Evolutionary conservation across 1,284 basidiomycete genomes (phyloP), one percentile per base, ranked within the genome.

Genomic region (Schizophyllum amplum): DNA sequence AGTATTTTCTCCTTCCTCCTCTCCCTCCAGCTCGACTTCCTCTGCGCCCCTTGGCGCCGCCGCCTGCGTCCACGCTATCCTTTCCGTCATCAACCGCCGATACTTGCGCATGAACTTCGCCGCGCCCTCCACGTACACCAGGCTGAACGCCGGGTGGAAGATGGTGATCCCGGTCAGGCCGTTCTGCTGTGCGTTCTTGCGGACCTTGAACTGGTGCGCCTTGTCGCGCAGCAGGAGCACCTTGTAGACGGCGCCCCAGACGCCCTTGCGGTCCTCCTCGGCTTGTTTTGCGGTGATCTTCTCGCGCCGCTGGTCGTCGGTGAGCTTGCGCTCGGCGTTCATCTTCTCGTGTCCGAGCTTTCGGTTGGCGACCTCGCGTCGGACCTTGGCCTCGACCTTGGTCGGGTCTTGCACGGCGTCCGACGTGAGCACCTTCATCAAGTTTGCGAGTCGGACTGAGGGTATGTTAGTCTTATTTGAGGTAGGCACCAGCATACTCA

Each of bases 351-450:
- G 97, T 24, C 77, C 80, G 63, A 94, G 86, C 65, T 88, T 88
- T 56, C 97, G 82, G 73, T 90, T 89, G 0, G 92, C 90, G 27
- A 99, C 95, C 70, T 99, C 96, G 52, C 92, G 80, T 47, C 94
- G 79, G 5, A 99, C 95, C 51, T 91, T 85, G 4, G 95, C 95
- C 72, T 99, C 97, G 13, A 99, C 92, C 62, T 95, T 90, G 1
- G 97, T 99, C 1, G 97, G 93, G 69, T 99, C 97, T 76, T 94
- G 91, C 11, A 98, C 88, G 0, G 94, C 95, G 68, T 98, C 95
- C 9, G 92, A 92, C 0, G 96, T 97, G 47, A 99, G 78, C 13
- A 99, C 97, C 68, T 94, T 94, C 95, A 99, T 98, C 68, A 99
- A 75, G 72, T 99, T 99, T 50, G 91, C 85, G 57, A 99, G 78